Evolutionary conservation across 2,329 filamentous ascomycete species (phyloP).

Genomic region (Pyrenophora graminea): DNA sequence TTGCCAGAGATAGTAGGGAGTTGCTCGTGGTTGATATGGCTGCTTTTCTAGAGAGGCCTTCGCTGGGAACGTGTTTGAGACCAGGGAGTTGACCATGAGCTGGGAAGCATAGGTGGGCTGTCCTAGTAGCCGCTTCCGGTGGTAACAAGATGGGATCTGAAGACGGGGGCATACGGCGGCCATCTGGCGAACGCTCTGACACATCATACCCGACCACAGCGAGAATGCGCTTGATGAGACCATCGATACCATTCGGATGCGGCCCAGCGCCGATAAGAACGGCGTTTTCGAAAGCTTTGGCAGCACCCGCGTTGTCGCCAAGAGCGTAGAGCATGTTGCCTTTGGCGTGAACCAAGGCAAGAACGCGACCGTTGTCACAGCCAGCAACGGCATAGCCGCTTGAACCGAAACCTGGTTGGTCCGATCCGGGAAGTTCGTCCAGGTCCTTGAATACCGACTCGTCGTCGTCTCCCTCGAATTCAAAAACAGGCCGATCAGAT

Average conservation of each 20-base stretch:
- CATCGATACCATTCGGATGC: constrained; percentile 70
- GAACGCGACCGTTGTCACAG: constrained; percentile 86
- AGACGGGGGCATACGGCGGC: constrained; percentile 38
- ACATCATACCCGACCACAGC: constrained; percentile 60
- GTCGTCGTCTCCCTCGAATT: constrained; percentile 52
- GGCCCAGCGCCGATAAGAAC: constrained; percentile 84
- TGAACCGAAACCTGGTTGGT: constrained; percentile 66
- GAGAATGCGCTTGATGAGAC: constrained; percentile 79
- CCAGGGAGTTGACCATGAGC: constrained; percentile 78
- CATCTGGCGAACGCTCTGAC: constrained; percentile 41
- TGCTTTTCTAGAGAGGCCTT: constrained; percentile 73
- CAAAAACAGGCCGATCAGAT: constrained; percentile 62
- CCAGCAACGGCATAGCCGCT: constrained; percentile 86
- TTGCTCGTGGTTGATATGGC: constrained; percentile 95
- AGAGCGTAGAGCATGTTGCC: constrained; percentile 97
- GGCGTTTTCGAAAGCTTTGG: constrained; percentile 90
- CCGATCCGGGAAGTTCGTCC: constrained; percentile 47
- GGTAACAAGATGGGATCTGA: constrained; percentile 74
- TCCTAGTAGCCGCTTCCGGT: constrained; percentile 81
- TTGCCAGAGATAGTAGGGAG: constrained; percentile 88
- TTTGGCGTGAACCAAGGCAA: constrained; percentile 94
- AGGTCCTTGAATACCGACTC: constrained; percentile 47
- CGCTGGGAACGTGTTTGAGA: constrained; percentile 67
- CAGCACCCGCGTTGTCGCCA: constrained; percentile 79
- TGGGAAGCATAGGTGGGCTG: constrained; percentile 81